Evolutionary conservation across 176 grass and related monocot species (phyloP), one percentile per base, ranked within the genome.

Genomic region (Oryza brachyantha): DNA sequence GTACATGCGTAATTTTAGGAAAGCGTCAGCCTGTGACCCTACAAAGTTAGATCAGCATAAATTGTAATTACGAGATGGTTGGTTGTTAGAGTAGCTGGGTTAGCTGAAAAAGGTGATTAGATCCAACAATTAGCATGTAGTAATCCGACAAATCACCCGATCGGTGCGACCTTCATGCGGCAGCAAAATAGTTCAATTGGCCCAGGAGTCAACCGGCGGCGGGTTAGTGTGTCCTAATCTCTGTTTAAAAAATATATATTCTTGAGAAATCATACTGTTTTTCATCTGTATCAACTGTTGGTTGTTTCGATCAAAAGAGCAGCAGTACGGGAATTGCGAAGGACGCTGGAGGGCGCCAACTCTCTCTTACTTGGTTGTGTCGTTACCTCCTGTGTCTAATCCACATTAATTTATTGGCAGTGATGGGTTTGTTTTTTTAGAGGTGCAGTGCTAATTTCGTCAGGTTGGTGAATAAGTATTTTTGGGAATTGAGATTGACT

Each of bases 41-140:
- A 26, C 41, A 59, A 68, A 63, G 37, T 38, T 24, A 66, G 22
- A 4, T 52, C 79, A 25, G 48, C 45, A 43, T 19, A 17, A 46
- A 43, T 22, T n/a, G 3, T 36, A 17, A 60, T 25, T 38, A 73
- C 46, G 36, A 27, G 38, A 9, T 26, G 41, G 74, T 35, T 61
- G 62, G 84, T 37, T 29, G 43, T 60, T 80, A 29, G 61, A 38
- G 68, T 64, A 13, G 63, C 41, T 69, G 60, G n/a, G 66, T 62
- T 62, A 10, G 61, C 50, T 71, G 5, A 35, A 52, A 29, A n/a
- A 60, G 35, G 55, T 28, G 43, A 73, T 79, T 73, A 66, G 68
- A 22, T 32, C 8, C 37, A 60, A 32, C 68, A 68, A 58, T 68
- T 59, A 34, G 42, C 61, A 58, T 73, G 35, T 26, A 28, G 35